Base-by-base conservation (phyloP, 1,139 yeast genomes). In the Kodamaea suecica region DNA sequence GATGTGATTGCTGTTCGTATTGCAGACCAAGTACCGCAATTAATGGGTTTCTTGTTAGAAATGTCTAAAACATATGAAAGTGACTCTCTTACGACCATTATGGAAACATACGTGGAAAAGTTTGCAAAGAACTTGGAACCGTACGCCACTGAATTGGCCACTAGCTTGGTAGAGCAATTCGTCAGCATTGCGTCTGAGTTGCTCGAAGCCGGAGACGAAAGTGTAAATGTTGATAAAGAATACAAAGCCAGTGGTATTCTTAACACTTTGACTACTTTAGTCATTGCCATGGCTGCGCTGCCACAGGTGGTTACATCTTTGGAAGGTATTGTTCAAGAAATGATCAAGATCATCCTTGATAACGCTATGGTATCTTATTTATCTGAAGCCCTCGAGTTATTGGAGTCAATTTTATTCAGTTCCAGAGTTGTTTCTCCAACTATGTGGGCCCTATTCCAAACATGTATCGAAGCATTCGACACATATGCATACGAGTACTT, bases 31-130 rank as follows among this genome's bases (percentile, higher is more conserved):
- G 75, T 75, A 0, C 75, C 79, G 2, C 72, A 69, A 42, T 61
- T 75, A 23, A 74, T 76, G 78, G 70, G 71, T 17, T 66, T 68
- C 10, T 61, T 76, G 36, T 61, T 76, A 40, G 74, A 71, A 35
- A 59, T 76, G 61, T 70, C 77, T 23, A 71, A 70, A 47, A 57
- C 59, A 17, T 65, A 70, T 39, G 80, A 76, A 50, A 64, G 76
- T 42, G 82, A 76, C 46, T 64, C 75, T 28, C 63, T 76, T 41
- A 70, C 76, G 30, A 66, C 69, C 23, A 75, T 75, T 3, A 76
- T 77, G 78, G 81, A 76, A 40, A 66, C 70, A 11, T 72, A 76
- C 48, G 81, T 76, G 6, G 73, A 73, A 37, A 70, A 65, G 43
- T 76, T 75, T 47, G 70, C 80, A 3, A 55, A 59, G 24, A 71